Base-by-base conservation (phyloP, 495 filamentous ascomycete genomes). In the Corynascus novoguineensis region DNA sequence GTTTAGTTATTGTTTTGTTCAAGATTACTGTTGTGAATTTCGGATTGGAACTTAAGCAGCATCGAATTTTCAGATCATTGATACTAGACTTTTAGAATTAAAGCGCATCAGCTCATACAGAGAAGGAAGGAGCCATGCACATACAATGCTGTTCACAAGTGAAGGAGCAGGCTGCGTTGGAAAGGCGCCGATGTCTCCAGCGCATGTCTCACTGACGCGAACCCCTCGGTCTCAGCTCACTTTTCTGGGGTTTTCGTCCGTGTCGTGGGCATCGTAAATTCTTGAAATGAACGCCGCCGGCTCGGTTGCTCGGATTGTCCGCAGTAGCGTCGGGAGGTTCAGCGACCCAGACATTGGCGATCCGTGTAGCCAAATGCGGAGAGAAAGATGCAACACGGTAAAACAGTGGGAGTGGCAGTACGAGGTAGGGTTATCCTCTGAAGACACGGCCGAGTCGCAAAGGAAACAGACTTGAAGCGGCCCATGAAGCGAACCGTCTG, bases 391-490 rank as follows among this genome's bases (percentile, higher is more conserved):
- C 48, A 50, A 50, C 48, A 17, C 27, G 22, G 49, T 51, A 38
- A 38, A 38, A 51, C 42, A 29, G 31, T 35, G 25, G 11, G 22
- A 35, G 28, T n/a, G n/a, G n/a, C 17, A 4, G 17, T 12, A 3
- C 5, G 4, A 17, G 24, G 14, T 19, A 17, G 42, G 11, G 14
- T 10, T 47, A 2, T 21, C 21, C 1, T 41, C 14, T 15, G 21
- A 11, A 44, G 9, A 44, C 10, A 22, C n/a, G 24, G 17, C 42
- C 17, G 37, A 41, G 37, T 17, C 35, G 38, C 14, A n/a, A n/a
- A 52, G 32, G 47, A 55, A 55, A 56, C 53, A 1, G 28, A 47
- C 45, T 56, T 60, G 53, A 56, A 42, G 58, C 58, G 46, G 17
- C 31, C 53, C 19, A 24, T 56, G 52, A 56, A 55, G 38, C 53